These are phyloP conservation scores for Biancaea sappan DNA, from an alignment of 306 rosid species.

Conservation along the genomic window DNA sequence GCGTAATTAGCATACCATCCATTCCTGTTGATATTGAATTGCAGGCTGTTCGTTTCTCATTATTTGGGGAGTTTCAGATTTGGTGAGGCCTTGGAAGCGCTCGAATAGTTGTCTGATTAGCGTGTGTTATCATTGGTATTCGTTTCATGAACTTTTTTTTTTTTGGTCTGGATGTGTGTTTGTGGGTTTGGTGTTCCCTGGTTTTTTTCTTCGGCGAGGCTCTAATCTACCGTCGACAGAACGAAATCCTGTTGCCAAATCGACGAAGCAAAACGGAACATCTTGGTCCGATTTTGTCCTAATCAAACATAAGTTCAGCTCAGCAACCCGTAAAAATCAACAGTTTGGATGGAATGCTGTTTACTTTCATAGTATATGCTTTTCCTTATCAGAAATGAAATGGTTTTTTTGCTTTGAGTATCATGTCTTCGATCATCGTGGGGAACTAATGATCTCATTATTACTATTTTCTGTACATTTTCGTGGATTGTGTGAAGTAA, in stretches of 20 bases:
- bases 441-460: conserved; percentile 9
- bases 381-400: not conserved
- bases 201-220: conserved; percentile 3
- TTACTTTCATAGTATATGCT: not conserved
- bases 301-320: not conserved
- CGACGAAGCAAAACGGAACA: not conserved
- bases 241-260: not conserved
- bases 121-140: conserved; percentile 25
- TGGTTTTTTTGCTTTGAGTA: conserved; percentile 14
- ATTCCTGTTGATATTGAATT: not conserved
- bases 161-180: not conserved
- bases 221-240: not conserved
- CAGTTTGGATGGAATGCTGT: not conserved
- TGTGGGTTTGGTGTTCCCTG: conserved; percentile 24
- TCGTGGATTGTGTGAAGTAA: conserved; percentile 17
- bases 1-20: not conserved
- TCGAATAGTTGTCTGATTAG: not conserved
- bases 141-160: not conserved
- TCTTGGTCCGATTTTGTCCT: conserved; percentile 28
- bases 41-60: not conserved
- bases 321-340: not conserved
- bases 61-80: conserved; percentile 21
- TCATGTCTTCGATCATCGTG: conserved; percentile 13
- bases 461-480: not conserved
- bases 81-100: not conserved